Conservation (phyloP, 2,329 filamentous ascomycete genomes). For the Aspergillus sp. region DNA sequence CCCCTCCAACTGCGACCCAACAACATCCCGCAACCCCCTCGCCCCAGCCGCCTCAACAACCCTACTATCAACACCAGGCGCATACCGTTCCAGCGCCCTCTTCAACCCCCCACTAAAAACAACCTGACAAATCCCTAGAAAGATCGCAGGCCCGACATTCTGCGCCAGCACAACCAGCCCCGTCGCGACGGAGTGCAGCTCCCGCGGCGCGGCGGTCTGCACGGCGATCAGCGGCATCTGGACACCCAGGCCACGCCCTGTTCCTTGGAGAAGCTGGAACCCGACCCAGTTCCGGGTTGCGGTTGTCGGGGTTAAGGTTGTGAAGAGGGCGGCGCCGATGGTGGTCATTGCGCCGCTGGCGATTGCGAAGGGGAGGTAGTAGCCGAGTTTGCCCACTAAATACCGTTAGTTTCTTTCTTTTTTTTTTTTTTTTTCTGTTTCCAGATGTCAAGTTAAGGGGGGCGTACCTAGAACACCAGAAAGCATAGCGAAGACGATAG, state of each 20-base stretch:
- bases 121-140: slow-evolving; percentile 43
- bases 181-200: slow-evolving; percentile 40
- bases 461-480: slow-evolving; percentile 31
- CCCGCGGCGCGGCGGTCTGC: slow-evolving; percentile 35
- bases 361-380: slow-evolving; percentile 33
- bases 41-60: no score
- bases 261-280: slow-evolving; percentile 48
- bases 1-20: no score
- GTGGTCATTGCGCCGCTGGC: slow-evolving; percentile 28
- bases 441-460: no score
- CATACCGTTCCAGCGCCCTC: no score
- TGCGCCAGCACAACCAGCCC: slow-evolving; percentile 42
- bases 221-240: slow-evolving; percentile 40
- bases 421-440: no score
- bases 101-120: no score
- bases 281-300: slow-evolving; percentile 46
- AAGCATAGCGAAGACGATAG: slow-evolving; percentile 31
- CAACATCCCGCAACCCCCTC: no score
- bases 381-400: slow-evolving; percentile 30
- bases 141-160: slow-evolving; percentile 45
- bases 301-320: slow-evolving; percentile 39
- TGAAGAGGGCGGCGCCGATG: slow-evolving; percentile 43
- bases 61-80: no score
- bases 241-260: slow-evolving; percentile 37
- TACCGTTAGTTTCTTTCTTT: no score